phyloP scores from a whole-genome alignment of 2,329 filamentous ascomycete genomes.

The Penicillium hordei region DNA sequence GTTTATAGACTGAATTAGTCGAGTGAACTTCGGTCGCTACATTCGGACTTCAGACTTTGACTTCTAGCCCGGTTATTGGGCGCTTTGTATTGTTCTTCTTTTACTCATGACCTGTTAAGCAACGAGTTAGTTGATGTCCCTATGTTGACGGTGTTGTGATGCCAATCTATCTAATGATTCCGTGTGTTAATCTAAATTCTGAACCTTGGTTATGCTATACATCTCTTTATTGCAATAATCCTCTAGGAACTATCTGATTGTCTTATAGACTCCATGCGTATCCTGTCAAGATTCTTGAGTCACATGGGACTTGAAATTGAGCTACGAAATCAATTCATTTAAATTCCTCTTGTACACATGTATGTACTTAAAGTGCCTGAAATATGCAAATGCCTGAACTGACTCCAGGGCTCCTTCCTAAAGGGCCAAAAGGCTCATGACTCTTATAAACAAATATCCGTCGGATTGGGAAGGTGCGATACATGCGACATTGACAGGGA shows the following conservation, averaged over 20 bases:
- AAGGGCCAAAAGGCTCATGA: too few relatives aligned
- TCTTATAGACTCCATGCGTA: neutral
- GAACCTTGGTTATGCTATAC: too few relatives aligned
- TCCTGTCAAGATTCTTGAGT: too few relatives aligned
- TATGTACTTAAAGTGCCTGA: too few relatives aligned
- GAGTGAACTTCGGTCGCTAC: neutral
- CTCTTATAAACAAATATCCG: too few relatives aligned
- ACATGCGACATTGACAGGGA: neutral
- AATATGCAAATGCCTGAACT: too few relatives aligned
- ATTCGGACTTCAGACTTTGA: neutral
- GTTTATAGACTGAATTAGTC: neutral
- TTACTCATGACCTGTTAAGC: conserved; percentile 2
- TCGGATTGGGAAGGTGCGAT: too few relatives aligned
- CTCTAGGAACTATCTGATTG: accelerated
- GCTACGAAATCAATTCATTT: too few relatives aligned
- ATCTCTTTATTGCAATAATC: neutral
- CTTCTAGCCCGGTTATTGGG: neutral
- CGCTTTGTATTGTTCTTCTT: neutral
- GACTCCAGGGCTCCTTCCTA: too few relatives aligned
- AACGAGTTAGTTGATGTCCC: conserved; percentile 11
- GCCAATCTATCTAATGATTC: conserved; percentile 12
- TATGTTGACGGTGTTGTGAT: conserved; percentile 11
- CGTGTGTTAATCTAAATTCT: neutral
- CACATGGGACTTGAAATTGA: too few relatives aligned
- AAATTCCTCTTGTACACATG: too few relatives aligned